Percentiles rank a stretch among this genome's conserved stretches.
Conservation (phyloP, 208 protist species). For the Crithidia brevicula region DNA sequence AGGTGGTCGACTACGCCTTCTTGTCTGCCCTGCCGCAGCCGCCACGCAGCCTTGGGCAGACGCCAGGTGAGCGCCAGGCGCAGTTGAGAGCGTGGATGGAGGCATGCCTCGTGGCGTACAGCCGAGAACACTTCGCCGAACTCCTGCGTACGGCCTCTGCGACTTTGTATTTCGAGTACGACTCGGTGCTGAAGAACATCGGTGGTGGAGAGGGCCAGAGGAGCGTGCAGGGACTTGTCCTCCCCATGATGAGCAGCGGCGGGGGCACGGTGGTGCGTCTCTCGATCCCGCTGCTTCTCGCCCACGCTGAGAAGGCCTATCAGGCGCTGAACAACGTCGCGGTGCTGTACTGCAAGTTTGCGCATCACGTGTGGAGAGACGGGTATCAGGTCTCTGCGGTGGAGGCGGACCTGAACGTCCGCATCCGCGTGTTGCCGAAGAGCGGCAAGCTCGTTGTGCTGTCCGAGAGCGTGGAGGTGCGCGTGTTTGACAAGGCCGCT, state of each 20-base stretch:
- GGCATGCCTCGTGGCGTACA: conserved; percentile 32
- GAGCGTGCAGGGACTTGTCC: conserved; percentile 29
- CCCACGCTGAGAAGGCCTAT: conserved; percentile 10
- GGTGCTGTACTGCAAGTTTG: conserved; percentile 47
- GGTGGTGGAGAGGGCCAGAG: conserved; percentile 3
- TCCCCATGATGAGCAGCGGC: conserved; percentile 11
- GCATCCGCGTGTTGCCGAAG: neutral
- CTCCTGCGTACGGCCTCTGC: conserved; percentile 31
- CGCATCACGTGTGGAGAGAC: conserved; percentile 16
- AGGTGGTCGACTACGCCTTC: conserved; percentile 45
- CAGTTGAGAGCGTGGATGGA: conserved; percentile 50
- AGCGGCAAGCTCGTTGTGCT: conserved; percentile 19
- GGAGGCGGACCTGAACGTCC: conserved; percentile 35
- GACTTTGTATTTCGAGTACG: conserved; percentile 46
- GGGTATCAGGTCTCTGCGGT: conserved; percentile 23
- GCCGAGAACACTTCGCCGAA: conserved; percentile 20
- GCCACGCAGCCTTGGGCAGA: conserved; percentile 22
- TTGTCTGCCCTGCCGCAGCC: conserved; percentile 33
- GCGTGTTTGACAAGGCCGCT: conserved; percentile 17
- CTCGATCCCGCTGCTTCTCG: conserved; percentile 40
- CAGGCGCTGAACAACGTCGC: conserved; percentile 36
- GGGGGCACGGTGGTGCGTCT: conserved; percentile 28
- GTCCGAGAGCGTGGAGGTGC: conserved; percentile 35
- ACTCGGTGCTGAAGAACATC: conserved; percentile 32
- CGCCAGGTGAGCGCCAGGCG: conserved; percentile 17